Base-by-base conservation (phyloP, 768 basidiomycete species). In the Postia placenta region DNA sequence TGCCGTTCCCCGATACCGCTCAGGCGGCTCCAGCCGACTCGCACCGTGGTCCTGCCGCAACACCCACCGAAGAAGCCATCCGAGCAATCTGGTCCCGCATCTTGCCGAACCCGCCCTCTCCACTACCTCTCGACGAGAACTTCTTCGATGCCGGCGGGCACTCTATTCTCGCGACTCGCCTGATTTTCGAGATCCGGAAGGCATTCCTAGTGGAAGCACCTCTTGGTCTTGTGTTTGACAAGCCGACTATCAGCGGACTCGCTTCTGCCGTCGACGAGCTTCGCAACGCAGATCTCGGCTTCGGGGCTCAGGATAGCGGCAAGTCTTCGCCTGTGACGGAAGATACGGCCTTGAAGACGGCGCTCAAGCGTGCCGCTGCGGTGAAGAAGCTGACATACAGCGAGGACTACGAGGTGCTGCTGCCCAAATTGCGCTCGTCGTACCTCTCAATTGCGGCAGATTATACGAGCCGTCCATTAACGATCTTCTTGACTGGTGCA, bases 91-190 rank as follows among this genome's bases (percentile, higher is more conserved):
- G 95, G 94, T 64, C 80, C 1, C 73, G 64, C 44, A 78, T 98
- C 38, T 76, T 99, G 14, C 89, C 92, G 17, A 84, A 81, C 45
- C 74, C 89, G 4, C 83, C 91, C 0, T 72, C 78, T 6, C 78
- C 84, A 1, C 81, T 99, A 41, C 87, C 92, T 4, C 64, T 87
- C 9, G 87, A 97, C 63, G 95, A 98, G 60, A 91, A 81, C 64
- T 99, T 99, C 79, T 98, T 97, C 69, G 95, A 99, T 64, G 78
- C 98, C 37, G 96, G 96, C 42, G 96, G 96, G 5, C 96, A 99
- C 68, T 98, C 96, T 14, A 97, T 99, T 60, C 80, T 99, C 39
- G 96, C 96, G 0, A 99, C 96, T 2, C 85, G 94, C 22, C 81
- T 98, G 52, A 91, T 97, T 59, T 98, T 99, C 64, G 92, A 97